Conservation (phyloP, 768 basidiomycete species). For the Lactarius sp. region DNA sequence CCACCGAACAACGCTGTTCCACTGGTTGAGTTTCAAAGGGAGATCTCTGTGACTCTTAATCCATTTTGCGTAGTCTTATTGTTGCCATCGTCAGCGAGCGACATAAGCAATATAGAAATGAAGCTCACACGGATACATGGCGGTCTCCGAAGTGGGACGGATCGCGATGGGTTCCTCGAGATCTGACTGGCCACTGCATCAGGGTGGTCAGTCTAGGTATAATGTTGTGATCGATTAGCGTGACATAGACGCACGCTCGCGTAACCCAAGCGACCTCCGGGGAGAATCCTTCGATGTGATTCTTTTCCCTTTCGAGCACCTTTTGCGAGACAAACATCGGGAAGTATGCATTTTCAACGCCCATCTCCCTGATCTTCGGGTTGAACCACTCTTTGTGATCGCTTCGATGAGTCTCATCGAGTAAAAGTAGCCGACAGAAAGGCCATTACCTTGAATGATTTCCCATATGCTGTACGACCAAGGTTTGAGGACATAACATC, state of each 20-base stretch:
- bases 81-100: not conserved
- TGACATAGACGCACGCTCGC: conserved; percentile 60
- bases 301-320: conserved; percentile 93
- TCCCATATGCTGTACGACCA: conserved; percentile 99
- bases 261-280: conserved; percentile 99
- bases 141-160: conserved; percentile 96
- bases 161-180: conserved; percentile 97
- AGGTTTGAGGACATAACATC: conserved; percentile 97
- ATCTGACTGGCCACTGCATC: conserved; percentile 75
- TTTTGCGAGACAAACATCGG: conserved; percentile 96
- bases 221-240: not conserved
- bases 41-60: conserved; percentile 96
- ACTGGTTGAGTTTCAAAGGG: conserved; percentile 95
- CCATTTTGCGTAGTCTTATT: conserved; percentile 94
- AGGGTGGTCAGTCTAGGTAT: not conserved
- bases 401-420: not conserved
- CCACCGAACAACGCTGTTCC: conserved; percentile 99
- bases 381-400: conserved; percentile 83
- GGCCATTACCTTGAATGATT: conserved; percentile 71
- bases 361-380: conserved; percentile 83
- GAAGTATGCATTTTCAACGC: conserved; percentile 97
- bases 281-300: conserved; percentile 98
- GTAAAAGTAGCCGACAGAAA: not conserved
- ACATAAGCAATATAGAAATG: not conserved
- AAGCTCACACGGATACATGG: conserved; percentile 93